These are phyloP conservation scores for Takakia lepidozioides DNA, from an alignment of 225 moss, liverwort and hornwort genomes.

Conservation along the genomic window DNA sequence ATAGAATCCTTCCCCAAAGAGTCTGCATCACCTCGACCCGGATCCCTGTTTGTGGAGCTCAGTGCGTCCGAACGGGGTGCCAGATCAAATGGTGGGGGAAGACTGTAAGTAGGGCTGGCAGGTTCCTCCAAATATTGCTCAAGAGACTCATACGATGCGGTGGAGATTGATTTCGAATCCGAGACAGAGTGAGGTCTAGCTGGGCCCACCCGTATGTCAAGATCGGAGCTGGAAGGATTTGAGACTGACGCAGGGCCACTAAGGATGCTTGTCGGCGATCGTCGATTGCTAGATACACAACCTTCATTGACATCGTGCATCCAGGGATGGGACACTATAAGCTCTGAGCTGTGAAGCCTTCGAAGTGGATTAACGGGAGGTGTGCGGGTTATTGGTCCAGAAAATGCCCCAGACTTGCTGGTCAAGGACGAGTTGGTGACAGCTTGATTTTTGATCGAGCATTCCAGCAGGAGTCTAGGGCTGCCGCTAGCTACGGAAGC, in stretches of 20 bases:
- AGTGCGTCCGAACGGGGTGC: conserved; percentile 5
- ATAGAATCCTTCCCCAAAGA: no score
- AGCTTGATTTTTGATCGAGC: no score
- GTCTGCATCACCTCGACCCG: conserved; percentile 27
- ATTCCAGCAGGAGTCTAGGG: no score
- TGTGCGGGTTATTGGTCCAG: no score
- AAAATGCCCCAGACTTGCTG: no score
- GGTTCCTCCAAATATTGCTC: conserved; percentile 35
- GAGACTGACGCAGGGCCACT: conserved; percentile 52
- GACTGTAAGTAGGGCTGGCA: conserved; percentile 12
- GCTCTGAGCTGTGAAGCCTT: no score
- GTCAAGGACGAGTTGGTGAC: no score
- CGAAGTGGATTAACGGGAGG: no score
- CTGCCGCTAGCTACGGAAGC: no score
- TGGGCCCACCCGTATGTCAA: conserved; percentile 27
- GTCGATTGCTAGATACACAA: no score
- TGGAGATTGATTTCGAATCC: conserved; percentile 29
- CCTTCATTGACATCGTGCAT: no score
- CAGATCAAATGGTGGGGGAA: conserved; percentile 6
- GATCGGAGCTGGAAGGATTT: conserved; percentile 49
- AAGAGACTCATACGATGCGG: conserved; percentile 43
- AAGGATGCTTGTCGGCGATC: conserved; percentile 52
- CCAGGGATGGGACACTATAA: no score
- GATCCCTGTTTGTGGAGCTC: conserved; percentile 45
- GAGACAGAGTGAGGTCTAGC: conserved; percentile 22